These are phyloP conservation scores for Amauroascus verrucosus DNA, from an alignment of 2,329 filamentous ascomycete species.

Conservation along the genomic window DNA sequence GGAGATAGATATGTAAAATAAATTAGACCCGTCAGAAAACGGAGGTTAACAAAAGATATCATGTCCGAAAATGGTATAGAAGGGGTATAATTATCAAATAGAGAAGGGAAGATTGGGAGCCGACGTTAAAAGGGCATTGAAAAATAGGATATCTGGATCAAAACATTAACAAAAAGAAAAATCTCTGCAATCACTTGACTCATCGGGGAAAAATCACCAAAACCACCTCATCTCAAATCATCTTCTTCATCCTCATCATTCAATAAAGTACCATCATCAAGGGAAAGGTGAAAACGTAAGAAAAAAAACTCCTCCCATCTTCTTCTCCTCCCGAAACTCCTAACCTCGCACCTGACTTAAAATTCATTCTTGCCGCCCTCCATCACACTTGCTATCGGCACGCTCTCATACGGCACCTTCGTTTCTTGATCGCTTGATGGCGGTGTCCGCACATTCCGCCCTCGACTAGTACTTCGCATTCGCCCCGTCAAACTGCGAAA, in stretches of 20 bases:
- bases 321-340: not conserved
- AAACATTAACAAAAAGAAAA: too few relatives aligned
- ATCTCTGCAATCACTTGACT: too few relatives aligned
- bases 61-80: not conserved
- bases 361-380: constrained; percentile 8
- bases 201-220: too few relatives aligned
- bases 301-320: not conserved
- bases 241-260: too few relatives aligned
- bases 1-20: not conserved
- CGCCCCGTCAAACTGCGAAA: constrained; percentile 47
- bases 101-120: not conserved
- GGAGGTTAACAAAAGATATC: not conserved
- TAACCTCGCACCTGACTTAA: not conserved
- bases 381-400: constrained; percentile 16
- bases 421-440: constrained; percentile 22
- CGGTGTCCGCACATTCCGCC: constrained; percentile 39
- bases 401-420: constrained; percentile 26
- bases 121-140: too few relatives aligned
- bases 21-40: not conserved
- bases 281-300: not conserved
- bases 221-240: too few relatives aligned
- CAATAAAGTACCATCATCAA: too few relatives aligned
- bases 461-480: constrained; percentile 49
- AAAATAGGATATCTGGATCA: too few relatives aligned
- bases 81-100: constrained; percentile 1